Evolutionary conservation across 2,329 filamentous ascomycete species (phyloP).

Genomic region (Emmonsiellopsis sp.): DNA sequence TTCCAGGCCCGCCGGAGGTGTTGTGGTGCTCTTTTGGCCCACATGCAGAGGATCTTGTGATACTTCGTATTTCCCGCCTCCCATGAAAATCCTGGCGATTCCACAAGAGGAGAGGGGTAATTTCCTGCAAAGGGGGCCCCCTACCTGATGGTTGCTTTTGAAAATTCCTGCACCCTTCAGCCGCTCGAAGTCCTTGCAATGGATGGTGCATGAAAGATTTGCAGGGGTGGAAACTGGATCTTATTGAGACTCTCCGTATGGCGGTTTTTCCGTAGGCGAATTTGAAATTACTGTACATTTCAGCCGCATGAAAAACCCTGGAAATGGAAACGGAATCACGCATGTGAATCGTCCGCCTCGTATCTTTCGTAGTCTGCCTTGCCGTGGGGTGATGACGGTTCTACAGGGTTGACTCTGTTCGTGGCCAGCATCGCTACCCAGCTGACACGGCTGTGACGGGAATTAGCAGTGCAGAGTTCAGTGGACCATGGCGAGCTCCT

Average conservation of each 20-base stretch:
- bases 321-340: no score
- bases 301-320: no score
- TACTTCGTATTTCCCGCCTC: not conserved
- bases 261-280: not conserved
- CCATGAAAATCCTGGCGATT: not conserved
- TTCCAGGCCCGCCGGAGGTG: not conserved
- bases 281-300: no score
- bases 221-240: not conserved
- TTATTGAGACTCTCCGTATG: not conserved
- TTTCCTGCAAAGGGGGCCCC: not conserved
- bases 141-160: not conserved
- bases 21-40: not conserved
- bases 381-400: no score
- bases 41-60: not conserved
- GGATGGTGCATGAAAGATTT: not conserved
- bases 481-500: not conserved
- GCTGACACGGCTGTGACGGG: no score
- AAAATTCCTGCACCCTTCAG: not conserved
- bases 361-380: no score
- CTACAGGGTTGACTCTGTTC: no score
- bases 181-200: not conserved
- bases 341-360: no score
- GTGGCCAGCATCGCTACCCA: no score
- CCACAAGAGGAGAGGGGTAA: slow-evolving; percentile 2
- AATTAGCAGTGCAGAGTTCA: no score